Conservation (phyloP, 345 rosid genomes). For the Populus alba region DNA sequence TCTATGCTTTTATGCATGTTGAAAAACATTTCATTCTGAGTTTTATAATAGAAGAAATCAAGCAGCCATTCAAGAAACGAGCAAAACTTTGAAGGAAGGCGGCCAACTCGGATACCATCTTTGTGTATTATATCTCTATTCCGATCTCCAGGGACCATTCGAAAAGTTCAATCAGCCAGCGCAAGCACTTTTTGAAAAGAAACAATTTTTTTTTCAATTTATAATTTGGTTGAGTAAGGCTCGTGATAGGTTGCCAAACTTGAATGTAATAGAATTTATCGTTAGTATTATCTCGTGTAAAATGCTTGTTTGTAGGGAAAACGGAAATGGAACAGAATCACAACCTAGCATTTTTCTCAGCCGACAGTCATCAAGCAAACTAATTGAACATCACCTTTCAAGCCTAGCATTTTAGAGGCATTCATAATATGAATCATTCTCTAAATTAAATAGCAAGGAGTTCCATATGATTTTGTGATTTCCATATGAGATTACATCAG, state of each 20-base stretch:
- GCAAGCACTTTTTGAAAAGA: not conserved
- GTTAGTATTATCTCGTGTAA: too few relatives aligned
- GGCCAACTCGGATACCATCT: not conserved
- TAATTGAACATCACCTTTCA: not conserved
- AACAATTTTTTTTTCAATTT: not conserved
- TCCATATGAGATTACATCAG: not conserved
- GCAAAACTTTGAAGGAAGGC: slow-evolving; percentile 30
- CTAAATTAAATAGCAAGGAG: not conserved
- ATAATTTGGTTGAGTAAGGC: not conserved
- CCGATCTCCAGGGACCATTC: not conserved
- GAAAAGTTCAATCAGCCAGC: not conserved
- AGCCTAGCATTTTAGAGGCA: too few relatives aligned
- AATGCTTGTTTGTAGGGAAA: too few relatives aligned
- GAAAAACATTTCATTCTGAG: not conserved
- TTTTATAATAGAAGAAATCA: not conserved
- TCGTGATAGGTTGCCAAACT: not conserved
- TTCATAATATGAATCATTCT: not conserved
- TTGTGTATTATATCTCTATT: not conserved
- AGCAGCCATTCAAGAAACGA: slow-evolving; percentile 19
- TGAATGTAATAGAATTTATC: too few relatives aligned
- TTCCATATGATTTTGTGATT: not conserved
- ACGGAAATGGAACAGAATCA: not conserved
- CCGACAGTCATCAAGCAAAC: not conserved
- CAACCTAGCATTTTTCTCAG: not conserved
- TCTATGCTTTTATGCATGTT: not conserved